Base-by-base conservation (phyloP, 768 basidiomycete genomes). In the Kwoniella sp. region DNA sequence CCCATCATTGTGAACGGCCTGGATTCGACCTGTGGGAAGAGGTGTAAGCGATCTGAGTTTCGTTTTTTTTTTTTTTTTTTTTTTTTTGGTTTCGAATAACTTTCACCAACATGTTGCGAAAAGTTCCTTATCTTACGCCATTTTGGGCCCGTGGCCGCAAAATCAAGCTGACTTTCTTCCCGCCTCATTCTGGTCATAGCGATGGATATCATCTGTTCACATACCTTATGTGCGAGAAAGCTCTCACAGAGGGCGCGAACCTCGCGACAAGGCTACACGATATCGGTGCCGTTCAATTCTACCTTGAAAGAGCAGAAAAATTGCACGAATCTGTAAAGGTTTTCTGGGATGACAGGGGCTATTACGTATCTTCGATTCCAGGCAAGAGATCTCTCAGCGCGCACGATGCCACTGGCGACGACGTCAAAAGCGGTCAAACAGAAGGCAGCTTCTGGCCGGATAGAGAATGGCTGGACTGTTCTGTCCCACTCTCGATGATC, bases 21-120 rank as follows among this genome's bases (percentile, higher is more conserved):
- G 74, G 77, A 0, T 81, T 82, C 50, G 81, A 82, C 65, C 70
- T 82, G 5, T 82, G 78, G 74, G 79, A 78, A 61, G 76, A 76
- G 62, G 66, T 75, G 75, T 76, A 30, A 68, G 75, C 69, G 13
- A 15, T n/a, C 29, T 34, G 20, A 15, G 15, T 9, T n/a, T n/a
- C n/a, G n/a, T n/a, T n/a, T n/a, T 12, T 22, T 23, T 15, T 29
- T 45, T n/a, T 7, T 58, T 1, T 38, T 20, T 52, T 47, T 41
- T n/a, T 8, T 31, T 13, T 55, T 2, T n/a, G n/a, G n/a, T n/a
- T n/a, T n/a, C n/a, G n/a, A n/a, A n/a, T n/a, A n/a, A n/a, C n/a
- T n/a, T n/a, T n/a, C n/a, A n/a, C n/a, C 34, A 34, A 13, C 13
- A 5, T 34, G 5, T 34, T 34, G 34, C 34, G 34, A 5, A 13